Evolutionary conservation across 2,329 filamentous ascomycete species (phyloP).

Genomic region (Shiraia sp.): DNA sequence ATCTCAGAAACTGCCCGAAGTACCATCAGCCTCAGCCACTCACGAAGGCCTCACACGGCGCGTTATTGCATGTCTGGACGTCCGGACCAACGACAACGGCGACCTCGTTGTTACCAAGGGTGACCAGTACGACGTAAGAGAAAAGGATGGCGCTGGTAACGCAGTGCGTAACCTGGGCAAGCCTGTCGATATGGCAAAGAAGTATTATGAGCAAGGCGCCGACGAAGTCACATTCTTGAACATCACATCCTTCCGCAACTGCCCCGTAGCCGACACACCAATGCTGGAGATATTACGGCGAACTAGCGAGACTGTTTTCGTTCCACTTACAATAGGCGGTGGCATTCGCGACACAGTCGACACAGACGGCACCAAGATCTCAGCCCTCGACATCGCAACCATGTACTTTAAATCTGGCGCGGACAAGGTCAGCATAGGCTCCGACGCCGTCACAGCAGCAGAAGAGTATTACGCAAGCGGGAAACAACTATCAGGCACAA

Average conservation of each 20-base stretch:
- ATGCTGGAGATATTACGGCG: conserved; percentile 93
- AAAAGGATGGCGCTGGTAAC: conserved; percentile 67
- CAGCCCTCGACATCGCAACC: conserved; percentile 87
- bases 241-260: conserved; percentile 97
- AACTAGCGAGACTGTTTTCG: conserved; percentile 90
- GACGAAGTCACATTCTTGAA: conserved; percentile 98
- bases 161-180: conserved; percentile 92
- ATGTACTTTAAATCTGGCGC: conserved; percentile 98
- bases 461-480: conserved; percentile 83
- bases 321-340: conserved; percentile 92
- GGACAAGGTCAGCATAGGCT: conserved; percentile 96
- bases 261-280: conserved; percentile 84
- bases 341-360: conserved; percentile 94
- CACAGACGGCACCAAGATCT: conserved; percentile 81
- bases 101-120: conserved; percentile 98
- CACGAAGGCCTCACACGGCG: conserved; percentile 81
- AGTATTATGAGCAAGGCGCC: conserved; percentile 94
- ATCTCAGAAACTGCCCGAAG: conserved; percentile 56
- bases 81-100: conserved; percentile 89
- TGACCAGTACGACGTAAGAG: conserved; percentile 97
- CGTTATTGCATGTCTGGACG: conserved; percentile 94
- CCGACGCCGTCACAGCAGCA: conserved; percentile 88
- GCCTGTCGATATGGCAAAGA: conserved; percentile 89
- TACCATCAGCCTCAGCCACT: conserved; percentile 30
- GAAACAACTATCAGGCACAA: conserved; percentile 72